Evolutionary conservation across 768 basidiomycete species (phyloP).

Genomic region (Kondoa malvinella): DNA sequence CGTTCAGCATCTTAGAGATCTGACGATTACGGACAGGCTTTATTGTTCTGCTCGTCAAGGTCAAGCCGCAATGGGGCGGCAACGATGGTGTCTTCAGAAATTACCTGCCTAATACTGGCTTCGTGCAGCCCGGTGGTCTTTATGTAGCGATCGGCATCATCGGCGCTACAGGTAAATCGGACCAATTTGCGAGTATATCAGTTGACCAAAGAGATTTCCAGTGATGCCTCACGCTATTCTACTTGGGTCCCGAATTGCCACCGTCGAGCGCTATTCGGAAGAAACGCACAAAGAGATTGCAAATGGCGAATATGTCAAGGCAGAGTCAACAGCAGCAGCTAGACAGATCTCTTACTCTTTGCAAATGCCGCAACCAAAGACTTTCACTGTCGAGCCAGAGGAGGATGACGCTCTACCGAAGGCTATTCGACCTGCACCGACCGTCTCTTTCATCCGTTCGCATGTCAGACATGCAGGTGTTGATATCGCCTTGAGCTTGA

Average conservation of each 20-base stretch:
- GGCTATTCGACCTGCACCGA: conserved; percentile 20
- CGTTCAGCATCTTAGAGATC: conserved; percentile 34
- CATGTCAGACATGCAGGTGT: conserved; percentile 51
- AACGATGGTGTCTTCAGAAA: conserved; percentile 52
- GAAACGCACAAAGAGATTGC: conserved; percentile 24
- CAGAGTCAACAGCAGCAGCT: not conserved
- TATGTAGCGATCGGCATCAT: conserved; percentile 38
- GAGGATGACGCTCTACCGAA: not conserved
- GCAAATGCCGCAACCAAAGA: not conserved
- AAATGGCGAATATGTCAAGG: conserved; percentile 1
- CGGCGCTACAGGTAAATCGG: conserved; percentile 49
- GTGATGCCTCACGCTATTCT: conserved; percentile 80
- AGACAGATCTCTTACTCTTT: not conserved
- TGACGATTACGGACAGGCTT: conserved; percentile 61
- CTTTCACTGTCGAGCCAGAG: not conserved
- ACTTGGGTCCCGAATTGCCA: conserved; percentile 68
- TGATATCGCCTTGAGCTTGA: conserved; percentile 47
- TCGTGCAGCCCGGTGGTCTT: conserved; percentile 32
- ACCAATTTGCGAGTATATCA: not conserved
- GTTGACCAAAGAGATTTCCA: not conserved
- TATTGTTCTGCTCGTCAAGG: conserved; percentile 38
- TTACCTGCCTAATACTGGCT: conserved; percentile 33
- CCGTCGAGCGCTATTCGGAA: conserved; percentile 51
- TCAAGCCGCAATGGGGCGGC: conserved; percentile 26
- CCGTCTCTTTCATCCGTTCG: conserved; percentile 39